phyloP scores from a whole-genome alignment of 805 yeast genomes.

The Yamadazyma paraphyllophila region DNA sequence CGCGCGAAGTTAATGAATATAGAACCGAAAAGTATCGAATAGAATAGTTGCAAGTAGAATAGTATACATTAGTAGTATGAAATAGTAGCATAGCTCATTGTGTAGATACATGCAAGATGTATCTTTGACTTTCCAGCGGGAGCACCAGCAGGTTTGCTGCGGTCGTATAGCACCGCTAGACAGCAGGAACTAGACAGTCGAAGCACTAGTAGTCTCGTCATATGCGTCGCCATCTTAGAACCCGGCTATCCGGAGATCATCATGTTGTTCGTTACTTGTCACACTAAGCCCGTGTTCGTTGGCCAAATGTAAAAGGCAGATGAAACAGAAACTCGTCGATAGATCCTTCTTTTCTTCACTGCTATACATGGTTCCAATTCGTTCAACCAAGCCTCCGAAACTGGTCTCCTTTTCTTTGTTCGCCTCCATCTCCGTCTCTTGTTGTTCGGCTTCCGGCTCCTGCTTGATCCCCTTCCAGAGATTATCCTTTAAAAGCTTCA shows the following conservation, averaged over 20 bases:
- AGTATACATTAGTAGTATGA: too few species aligned
- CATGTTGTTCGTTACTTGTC: slow-evolving; percentile 28
- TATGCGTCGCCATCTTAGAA: too few species aligned
- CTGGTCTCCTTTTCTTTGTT: slow-evolving; percentile 19
- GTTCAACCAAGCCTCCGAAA: slow-evolving; percentile 34
- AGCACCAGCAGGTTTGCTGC: too few species aligned
- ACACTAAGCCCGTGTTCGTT: slow-evolving; percentile 42
- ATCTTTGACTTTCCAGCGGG: too few species aligned
- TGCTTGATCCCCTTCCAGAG: slow-evolving; percentile 35
- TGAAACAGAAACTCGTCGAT: slow-evolving; percentile 46
- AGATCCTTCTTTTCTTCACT: slow-evolving; percentile 40
- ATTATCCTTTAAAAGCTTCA: slow-evolving; percentile 39
- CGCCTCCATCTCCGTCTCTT: slow-evolving; percentile 1
- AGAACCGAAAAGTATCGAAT: too few species aligned
- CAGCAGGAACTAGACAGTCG: too few species aligned
- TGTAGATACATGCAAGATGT: too few species aligned
- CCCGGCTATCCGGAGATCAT: slow-evolving; percentile 33
- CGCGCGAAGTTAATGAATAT: too few species aligned
- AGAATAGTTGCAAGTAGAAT: too few species aligned
- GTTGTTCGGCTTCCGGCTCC: slow-evolving; percentile 9
- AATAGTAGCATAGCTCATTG: too few species aligned
- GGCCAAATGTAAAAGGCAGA: slow-evolving; percentile 43
- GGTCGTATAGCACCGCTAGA: too few species aligned
- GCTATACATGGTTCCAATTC: slow-evolving; percentile 33
- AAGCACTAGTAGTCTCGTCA: too few species aligned